phyloP scores from a whole-genome alignment of 202 grass and related monocot genomes.

The Hordeum pubiflorum region DNA sequence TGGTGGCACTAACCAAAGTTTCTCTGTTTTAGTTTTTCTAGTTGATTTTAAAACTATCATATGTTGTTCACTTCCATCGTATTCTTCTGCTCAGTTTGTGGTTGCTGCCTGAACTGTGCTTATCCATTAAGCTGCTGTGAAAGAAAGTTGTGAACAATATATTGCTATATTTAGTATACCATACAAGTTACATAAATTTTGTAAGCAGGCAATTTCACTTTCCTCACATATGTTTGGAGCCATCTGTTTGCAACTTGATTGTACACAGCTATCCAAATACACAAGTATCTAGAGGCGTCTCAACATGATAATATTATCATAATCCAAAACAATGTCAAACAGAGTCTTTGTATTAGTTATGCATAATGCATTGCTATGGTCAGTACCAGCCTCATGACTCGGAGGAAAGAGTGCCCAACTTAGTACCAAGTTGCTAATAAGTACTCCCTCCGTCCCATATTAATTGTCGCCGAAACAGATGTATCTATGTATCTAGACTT shows the following conservation, averaged over 20 bases:
- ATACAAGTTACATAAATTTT: background rate
- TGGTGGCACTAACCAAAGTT: background rate
- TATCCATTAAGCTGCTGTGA: background rate
- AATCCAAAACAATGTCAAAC: background rate
- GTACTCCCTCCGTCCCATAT: background rate
- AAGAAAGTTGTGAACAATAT: conserved; percentile 1
- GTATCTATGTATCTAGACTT: too few relatives aligned
- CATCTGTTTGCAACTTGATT: background rate
- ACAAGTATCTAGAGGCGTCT: background rate
- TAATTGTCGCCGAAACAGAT: background rate
- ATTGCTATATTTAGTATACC: background rate
- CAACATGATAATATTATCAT: background rate
- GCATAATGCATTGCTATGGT: background rate
- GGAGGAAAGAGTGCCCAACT: background rate
- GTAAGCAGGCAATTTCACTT: background rate
- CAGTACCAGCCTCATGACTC: background rate
- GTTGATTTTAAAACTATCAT: background rate
- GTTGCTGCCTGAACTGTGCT: background rate
- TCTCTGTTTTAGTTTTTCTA: background rate
- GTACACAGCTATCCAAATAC: background rate
- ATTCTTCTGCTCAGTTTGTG: background rate
- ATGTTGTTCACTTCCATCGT: background rate
- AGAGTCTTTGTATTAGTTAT: background rate
- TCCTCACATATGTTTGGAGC: background rate
- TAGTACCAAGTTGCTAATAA: background rate